phyloP scores from a whole-genome alignment of 176 grass and related monocot genomes.

The barley (Hordeum vulgare) region MorexV3_pseudomolecules_assembly NC_058518.1:67149249-67149748 shows the following conservation, averaged over 20 bases:
- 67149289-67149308: background rate
- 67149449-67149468: too few relatives aligned
- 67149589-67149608: conserved; percentile 34
- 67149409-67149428: too few relatives aligned
- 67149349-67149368: background rate
- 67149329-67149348: background rate
- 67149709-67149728: too few relatives aligned
- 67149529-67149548: conserved; percentile 88
- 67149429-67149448: too few relatives aligned
- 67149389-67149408: too few relatives aligned
- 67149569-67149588: conserved; percentile 82
- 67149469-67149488: too few relatives aligned
- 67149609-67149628: too few relatives aligned
- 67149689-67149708: too few relatives aligned
- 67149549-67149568: conserved; percentile 70
- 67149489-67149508: conserved; percentile 11
- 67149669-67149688: too few relatives aligned
- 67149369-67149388: background rate
- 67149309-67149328: background rate
- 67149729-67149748: too few relatives aligned
- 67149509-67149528: conserved; percentile 89
- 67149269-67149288: background rate
- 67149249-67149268: background rate
- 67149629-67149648: too few relatives aligned
- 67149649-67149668: too few relatives aligned